Evolutionary conservation across 495 filamentous ascomycete genomes (phyloP), one percentile per base, ranked within the genome.

Genomic region (Hypoxylon rickii): DNA sequence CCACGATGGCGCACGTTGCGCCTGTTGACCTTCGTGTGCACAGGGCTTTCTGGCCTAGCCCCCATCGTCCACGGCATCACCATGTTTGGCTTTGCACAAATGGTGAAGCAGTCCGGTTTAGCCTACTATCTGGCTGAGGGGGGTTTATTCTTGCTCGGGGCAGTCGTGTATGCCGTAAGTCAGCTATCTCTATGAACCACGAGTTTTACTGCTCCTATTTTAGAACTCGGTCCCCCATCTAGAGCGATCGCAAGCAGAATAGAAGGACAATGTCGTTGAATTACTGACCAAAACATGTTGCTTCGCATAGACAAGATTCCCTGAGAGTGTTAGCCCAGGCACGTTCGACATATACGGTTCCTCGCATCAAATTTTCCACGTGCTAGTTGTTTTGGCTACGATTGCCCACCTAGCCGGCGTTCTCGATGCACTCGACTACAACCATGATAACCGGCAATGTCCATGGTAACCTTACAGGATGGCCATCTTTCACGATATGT

Each of bases 331-430:
- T 18, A 64, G 43, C 6, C 75, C 74, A 7, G 75, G 74, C n/a
- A 68, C 62, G 20, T 87, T 85, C 61, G 83, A 87, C 66, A 74
- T 86, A 32, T 79, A 76, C 63, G 83, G 83, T 7, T 78, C 74
- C 46, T 85, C 82, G 6, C 84, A 87, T 64, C 84, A 87, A 29
- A 80, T 86, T 38, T 86, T 86, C 65, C 84, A 87, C 69, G 71
- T 86, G 44, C 64, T 87, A 10, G 82, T 86, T 10, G 77, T 86
- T n/a, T 71, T 81, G 43, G 84, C 83, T 5, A 82, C 79, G 7
- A 61, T 77, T 19, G 70, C 80, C 44, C 84, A 87, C 69, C 68
- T 86, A 57, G 73, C 76, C 21, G 84, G 83, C 29, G 68, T 86
- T 15, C 55, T 85, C 47, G 69, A 71, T 44, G 84, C 83, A 20